Percentiles rank a stretch among this genome's conserved stretches.
These are phyloP conservation scores for Polygonum maritimum DNA, from an alignment of 148 eudicot genomes.

Conservation along the genomic window DNA sequence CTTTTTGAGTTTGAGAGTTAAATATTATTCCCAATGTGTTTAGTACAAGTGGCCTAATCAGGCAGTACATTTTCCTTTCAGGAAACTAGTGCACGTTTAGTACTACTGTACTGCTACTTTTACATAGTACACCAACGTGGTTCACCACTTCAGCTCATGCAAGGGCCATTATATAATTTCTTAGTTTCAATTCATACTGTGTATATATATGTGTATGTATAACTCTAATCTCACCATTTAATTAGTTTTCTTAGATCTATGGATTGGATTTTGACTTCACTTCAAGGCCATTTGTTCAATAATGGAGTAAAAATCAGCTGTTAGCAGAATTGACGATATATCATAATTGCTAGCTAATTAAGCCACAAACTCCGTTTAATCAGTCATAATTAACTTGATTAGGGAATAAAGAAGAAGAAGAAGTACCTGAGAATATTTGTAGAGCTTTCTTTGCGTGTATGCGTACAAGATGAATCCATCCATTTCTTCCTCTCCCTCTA, in stretches of 20 bases:
- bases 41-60: neutral
- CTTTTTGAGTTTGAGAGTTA: neutral
- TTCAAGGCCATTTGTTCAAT: neutral
- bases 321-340: no score
- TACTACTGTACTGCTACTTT: neutral
- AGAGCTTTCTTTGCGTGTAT: neutral
- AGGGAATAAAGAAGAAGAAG: no score
- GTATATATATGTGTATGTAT: no score
- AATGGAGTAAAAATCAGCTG: neutral
- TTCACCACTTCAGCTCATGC: neutral
- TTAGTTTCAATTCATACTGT: neutral
- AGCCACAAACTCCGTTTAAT: no score
- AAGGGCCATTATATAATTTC: neutral
- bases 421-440: neutral
- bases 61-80: neutral
- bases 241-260: neutral
- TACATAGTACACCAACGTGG: neutral
- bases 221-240: no score
- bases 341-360: no score
- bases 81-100: neutral
- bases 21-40: slow-evolving; percentile 1
- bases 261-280: neutral
- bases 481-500: neutral
- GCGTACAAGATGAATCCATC: neutral
- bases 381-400: no score